These are phyloP conservation scores for Parsonsia alboflavescens DNA, from an alignment of 257 asterid genomes.

Conservation along the genomic window DNA sequence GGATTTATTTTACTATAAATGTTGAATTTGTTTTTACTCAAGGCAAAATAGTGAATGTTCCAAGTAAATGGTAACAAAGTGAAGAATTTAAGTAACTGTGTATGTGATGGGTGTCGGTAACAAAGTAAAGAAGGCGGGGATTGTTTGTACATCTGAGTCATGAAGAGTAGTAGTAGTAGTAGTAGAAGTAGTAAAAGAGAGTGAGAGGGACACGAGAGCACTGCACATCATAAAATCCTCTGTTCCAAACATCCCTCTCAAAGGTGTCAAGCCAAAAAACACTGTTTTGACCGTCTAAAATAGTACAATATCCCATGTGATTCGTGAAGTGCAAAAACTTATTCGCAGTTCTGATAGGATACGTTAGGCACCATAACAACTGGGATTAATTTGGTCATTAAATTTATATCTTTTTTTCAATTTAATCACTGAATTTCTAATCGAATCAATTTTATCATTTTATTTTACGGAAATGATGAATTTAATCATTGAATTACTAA, in stretches of 20 bases:
- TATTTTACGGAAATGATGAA: too few relatives aligned
- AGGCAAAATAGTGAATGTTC: too few relatives aligned
- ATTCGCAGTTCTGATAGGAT: neutral
- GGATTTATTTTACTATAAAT: too few relatives aligned
- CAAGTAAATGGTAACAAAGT: neutral
- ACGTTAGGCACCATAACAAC: too few relatives aligned
- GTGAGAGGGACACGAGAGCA: slow-evolving; percentile 4
- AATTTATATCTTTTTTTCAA: too few relatives aligned
- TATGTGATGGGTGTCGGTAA: neutral
- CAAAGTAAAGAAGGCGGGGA: neutral
- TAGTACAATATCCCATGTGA: slow-evolving; percentile 35
- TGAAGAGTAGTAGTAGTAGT: neutral
- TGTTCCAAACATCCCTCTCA: slow-evolving; percentile 5
- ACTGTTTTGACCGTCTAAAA: slow-evolving; percentile 3
- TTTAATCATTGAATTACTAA: too few relatives aligned
- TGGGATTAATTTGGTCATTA: too few relatives aligned
- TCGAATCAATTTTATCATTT: too few relatives aligned
- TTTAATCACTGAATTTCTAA: too few relatives aligned
- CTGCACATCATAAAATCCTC: slow-evolving; percentile 23
- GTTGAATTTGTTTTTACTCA: too few relatives aligned
- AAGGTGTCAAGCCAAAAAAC: slow-evolving; percentile 7
- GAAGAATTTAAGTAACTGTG: neutral
- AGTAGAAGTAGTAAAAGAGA: neutral
- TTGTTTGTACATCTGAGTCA: neutral
- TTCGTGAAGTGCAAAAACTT: slow-evolving; percentile 10